Evolutionary conservation across 2,329 filamentous ascomycete genomes (phyloP).

Genomic region (Beauveria bassiana): DNA sequence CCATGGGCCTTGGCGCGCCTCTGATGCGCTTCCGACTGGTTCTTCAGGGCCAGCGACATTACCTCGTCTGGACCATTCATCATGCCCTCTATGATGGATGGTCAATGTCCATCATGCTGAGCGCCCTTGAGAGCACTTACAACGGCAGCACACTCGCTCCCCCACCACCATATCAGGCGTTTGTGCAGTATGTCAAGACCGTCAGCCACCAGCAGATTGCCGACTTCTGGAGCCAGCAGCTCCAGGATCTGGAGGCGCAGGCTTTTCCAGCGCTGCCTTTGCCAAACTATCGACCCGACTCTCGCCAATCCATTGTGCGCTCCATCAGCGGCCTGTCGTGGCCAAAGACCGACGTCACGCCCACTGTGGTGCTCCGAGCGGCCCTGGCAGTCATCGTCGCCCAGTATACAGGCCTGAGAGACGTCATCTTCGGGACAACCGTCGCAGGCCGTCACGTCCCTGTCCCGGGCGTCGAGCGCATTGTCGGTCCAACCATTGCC

Average conservation of each 20-base stretch:
- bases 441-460: slow-evolving; percentile 21
- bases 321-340: background rate
- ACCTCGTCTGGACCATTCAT: slow-evolving; percentile 17
- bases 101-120: slow-evolving; percentile 33
- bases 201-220: background rate
- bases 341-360: slow-evolving; percentile 11
- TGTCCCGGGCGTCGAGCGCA: slow-evolving; percentile 19
- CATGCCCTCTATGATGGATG: slow-evolving; percentile 48
- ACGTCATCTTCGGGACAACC: slow-evolving; percentile 23
- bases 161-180: slow-evolving; percentile 27
- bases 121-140: slow-evolving; percentile 14
- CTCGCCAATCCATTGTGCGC: slow-evolving; percentile 5
- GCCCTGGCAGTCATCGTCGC: slow-evolving; percentile 27
- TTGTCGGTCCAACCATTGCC: slow-evolving; percentile 22
- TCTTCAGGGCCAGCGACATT: background rate
- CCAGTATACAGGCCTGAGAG: slow-evolving; percentile 26
- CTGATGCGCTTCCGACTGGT: slow-evolving; percentile 13
- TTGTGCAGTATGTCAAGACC: slow-evolving; percentile 28
- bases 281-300: slow-evolving; percentile 3
- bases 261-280: background rate
- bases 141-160: slow-evolving; percentile 19
- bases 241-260: background rate
- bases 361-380: slow-evolving; percentile 19
- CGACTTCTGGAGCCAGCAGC: background rate
- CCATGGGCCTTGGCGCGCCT: slow-evolving; percentile 14